Base-by-base conservation (phyloP, 2,329 filamentous ascomycete species). In the Alternaria conjuncta region DNA sequence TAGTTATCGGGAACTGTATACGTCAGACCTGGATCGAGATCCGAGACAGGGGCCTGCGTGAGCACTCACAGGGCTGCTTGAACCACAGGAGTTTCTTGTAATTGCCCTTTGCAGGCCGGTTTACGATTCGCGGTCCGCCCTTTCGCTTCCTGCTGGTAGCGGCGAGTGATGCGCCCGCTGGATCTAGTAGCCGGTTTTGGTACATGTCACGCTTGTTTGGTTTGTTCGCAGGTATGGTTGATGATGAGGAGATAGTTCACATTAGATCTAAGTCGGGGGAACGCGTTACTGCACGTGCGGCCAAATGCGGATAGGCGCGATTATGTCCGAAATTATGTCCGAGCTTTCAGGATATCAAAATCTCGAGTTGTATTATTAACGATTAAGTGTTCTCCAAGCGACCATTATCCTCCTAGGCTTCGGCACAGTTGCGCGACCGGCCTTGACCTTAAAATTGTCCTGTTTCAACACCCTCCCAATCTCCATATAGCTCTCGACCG, bases 31-130 rank as follows among this genome's bases (percentile, higher is more conserved):
- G 20, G 20, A 4, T 50, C 11, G 11, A 5, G 4, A 23, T 12
- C 36, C 26, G 11, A 12, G 7, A 28, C 21, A 25, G 21, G 11
- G 20, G 21, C 21, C 20, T 43, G 6, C 12, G 11, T 18, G 15
- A 6, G 11, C 11, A 81, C 89, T 68, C 83, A 94, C 92, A 97
- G 32, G 92, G 92, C 79, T 98, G 96, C 82, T 97, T 97, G 76
- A 99, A 94, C 96, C 96, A 99, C 59, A 99, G 87, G 69, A 99
- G 82, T 84, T 98, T 98, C 86, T 96, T 97, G 92, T 95, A 98
- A 11, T 88, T 88, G 55, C 89, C 88, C 75, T 90, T 92, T 68
- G 90, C 86, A 72, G 89, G 85, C 50, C 91, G 86, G 70, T 90
- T 92, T 53, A 88, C 84, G 69, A 88, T 91, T 18, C 89, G 85